Conservation (phyloP, 345 rosid species). For the Arabidopsis thaliana region TAIR10.1 NC_003070.9:2034001-2034500, state of each 20-base stretch:
- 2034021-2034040: no score
- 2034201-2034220: not conserved
- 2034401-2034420: conserved; percentile 18
- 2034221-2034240: conserved; percentile 20
- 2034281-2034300: conserved; percentile 48
- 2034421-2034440: conserved; percentile 43
- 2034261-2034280: conserved; percentile 39
- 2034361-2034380: conserved; percentile 1
- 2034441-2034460: not conserved
- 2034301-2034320: conserved; percentile 52
- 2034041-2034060: not conserved
- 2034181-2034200: not conserved
- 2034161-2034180: not conserved
- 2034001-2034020: no score
- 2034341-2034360: conserved; percentile 42
- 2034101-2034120: not conserved
- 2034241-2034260: conserved; percentile 27
- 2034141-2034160: not conserved
- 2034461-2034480: conserved; percentile 7
- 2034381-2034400: conserved; percentile 6
- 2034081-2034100: not conserved
- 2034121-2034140: not conserved
- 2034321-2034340: conserved; percentile 40
- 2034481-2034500: conserved; percentile 28
- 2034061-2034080: not conserved